Evolutionary conservation across 805 yeast genomes (phyloP), one percentile per base, ranked within the genome.

Genomic region (Candida yuanshanica): DNA sequence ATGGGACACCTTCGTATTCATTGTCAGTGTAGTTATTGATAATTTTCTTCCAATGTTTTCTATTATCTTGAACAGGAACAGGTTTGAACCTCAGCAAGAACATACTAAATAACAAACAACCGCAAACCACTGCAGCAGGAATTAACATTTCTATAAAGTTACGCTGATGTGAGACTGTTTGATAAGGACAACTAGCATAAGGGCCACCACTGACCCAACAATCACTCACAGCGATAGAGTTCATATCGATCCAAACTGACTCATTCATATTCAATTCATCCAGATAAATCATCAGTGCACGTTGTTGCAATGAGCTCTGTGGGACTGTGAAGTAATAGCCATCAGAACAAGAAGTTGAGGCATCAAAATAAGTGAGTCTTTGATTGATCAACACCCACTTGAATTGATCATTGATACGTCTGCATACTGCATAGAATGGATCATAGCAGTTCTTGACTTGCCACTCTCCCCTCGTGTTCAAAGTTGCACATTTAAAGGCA

Each of bases 131-230:
- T 9, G 77, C 64, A n/a, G 82, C 77, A 0, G 95, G 89, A 0
- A 83, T 73, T 18, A 88, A 63, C 72, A 82, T 72, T 24, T 73
- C 69, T 0, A 76, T 75, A 47, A 86, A 81, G 38, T 75, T 75
- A 38, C 77, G 68, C 24, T 66, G 65, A 5, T 81, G 68, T 9
- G 78, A 69, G 1, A 72, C 70, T 35, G 66, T 66, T 42, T 74
- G 76, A 56, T 89, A 89, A 0, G 97, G 96, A 57, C 98, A 90
- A 24, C 64, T 56, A 0, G 91, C 81, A 46, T 75, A 69, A 0
- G 87, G 77, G 0, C 95, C 96, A 1, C 95, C 96, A 11, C 75
- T 60, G 5, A 89, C 89, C 90, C 93, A 91, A 55, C 98, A 90
- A 41, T 78, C 74, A 3, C 72, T 63, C 17, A 80, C 78, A 1